Evolutionary conservation across 2,329 filamentous ascomycete species (phyloP).

Genomic region (Talaromyces sp.): DNA sequence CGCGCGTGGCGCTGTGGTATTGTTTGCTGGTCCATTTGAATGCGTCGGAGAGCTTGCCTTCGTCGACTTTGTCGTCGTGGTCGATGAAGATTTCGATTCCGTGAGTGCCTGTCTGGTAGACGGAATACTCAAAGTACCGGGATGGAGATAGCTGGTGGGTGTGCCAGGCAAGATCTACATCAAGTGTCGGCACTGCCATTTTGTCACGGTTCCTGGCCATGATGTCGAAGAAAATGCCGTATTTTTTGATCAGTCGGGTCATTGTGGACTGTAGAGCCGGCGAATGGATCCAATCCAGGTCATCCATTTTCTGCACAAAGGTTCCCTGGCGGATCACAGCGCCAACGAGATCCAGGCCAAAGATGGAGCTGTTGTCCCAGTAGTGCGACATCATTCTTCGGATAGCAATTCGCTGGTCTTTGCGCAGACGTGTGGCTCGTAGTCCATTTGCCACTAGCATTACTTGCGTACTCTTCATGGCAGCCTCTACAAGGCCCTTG

Average conservation of each 20-base stretch:
- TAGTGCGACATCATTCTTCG: slow-evolving; percentile 40
- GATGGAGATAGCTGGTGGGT: slow-evolving; percentile 67
- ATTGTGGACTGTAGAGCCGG: slow-evolving; percentile 60
- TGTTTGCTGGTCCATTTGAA: slow-evolving; percentile 69
- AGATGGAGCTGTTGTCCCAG: slow-evolving; percentile 36
- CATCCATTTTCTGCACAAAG: slow-evolving; percentile 58
- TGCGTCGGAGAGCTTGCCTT: slow-evolving; percentile 54
- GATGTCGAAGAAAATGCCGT: slow-evolving; percentile 40
- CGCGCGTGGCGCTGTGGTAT: slow-evolving; percentile 59
- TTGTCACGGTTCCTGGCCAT: slow-evolving; percentile 29
- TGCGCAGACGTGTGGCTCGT: background rate
- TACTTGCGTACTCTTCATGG: slow-evolving; percentile 33
- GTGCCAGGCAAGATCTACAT: slow-evolving; percentile 47
- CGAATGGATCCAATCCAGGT: slow-evolving; percentile 72
- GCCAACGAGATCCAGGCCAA: slow-evolving; percentile 36
- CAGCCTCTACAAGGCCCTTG: slow-evolving; percentile 37
- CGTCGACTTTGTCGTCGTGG: slow-evolving; percentile 78
- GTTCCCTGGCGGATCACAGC: slow-evolving; percentile 39
- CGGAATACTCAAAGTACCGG: slow-evolving; percentile 57
- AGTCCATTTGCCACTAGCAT: slow-evolving; percentile 38
- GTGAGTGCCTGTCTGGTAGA: slow-evolving; percentile 28
- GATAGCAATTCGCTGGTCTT: slow-evolving; percentile 24
- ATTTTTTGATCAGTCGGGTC: slow-evolving; percentile 54
- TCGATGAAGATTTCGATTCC: slow-evolving; percentile 58
- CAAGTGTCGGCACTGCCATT: slow-evolving; percentile 31